phyloP scores from a whole-genome alignment of 2,329 filamentous ascomycete species.

The Helicocarpus griseus region DNA sequence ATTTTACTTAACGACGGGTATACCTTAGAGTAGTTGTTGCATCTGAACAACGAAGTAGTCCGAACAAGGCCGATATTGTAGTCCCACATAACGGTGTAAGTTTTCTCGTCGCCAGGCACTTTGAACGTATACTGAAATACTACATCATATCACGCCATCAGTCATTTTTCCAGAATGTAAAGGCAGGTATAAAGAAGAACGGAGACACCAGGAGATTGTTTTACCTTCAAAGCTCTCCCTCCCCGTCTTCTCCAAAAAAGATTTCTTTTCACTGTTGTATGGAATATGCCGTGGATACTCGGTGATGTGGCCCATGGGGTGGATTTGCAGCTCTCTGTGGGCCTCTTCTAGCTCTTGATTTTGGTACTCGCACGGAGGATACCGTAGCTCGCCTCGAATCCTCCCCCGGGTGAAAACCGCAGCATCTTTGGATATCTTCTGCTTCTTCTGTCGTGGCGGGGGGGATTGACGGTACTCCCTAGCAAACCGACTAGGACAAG shows the following conservation, averaged over 20 bases:
- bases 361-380: constrained; percentile 60
- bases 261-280: constrained; percentile 90
- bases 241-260: constrained; percentile 76
- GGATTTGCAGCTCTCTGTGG: constrained; percentile 56
- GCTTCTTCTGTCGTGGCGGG: constrained; percentile 25
- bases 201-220: background rate
- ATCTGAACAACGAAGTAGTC: constrained; percentile 92
- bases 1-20: constrained; percentile 20
- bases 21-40: constrained; percentile 78
- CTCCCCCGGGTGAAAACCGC: constrained; percentile 53
- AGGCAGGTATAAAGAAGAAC: constrained; percentile 11
- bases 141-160: constrained; percentile 25
- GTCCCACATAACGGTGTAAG: constrained; percentile 87
- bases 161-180: background rate
- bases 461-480: constrained; percentile 23
- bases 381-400: constrained; percentile 60
- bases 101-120: constrained; percentile 54
- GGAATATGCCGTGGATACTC: constrained; percentile 67
- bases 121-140: constrained; percentile 79
- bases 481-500: constrained; percentile 35
- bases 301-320: constrained; percentile 52
- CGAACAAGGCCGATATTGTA: constrained; percentile 90
- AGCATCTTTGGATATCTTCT: constrained; percentile 57
- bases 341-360: constrained; percentile 48
- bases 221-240: constrained; percentile 48